Conservation (phyloP, 331 rosid species). For the Stylosanthes scabra region DNA sequence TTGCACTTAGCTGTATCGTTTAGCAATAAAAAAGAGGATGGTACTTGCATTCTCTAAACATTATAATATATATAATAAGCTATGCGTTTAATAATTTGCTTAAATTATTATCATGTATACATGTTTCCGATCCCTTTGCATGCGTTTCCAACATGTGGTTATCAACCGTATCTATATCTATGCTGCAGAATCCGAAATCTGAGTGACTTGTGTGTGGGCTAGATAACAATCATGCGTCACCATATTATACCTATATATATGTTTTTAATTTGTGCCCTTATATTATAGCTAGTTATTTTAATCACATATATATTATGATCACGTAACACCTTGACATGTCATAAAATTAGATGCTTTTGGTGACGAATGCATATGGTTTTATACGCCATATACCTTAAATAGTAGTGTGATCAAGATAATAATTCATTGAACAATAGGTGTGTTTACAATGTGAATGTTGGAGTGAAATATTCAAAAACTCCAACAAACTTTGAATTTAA, state of each 20-base stretch:
- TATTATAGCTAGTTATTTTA: conserved; percentile 14
- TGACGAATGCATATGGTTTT: conserved; percentile 12
- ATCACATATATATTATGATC: conserved; percentile 36
- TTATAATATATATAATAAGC: neutral
- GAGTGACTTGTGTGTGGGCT: conserved; percentile 10
- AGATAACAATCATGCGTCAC: conserved; percentile 41
- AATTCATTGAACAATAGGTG: conserved; percentile 33
- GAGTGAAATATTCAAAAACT: conserved; percentile 48
- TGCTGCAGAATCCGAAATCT: conserved; percentile 26
- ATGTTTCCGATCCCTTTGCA: conserved; percentile 23
- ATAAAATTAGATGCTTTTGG: conserved; percentile 39
- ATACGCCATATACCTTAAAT: conserved; percentile 4
- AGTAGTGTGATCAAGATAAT: conserved; percentile 23
- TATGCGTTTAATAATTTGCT: neutral
- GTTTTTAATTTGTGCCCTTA: neutral
- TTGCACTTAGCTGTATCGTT: neutral
- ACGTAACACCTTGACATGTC: conserved; percentile 44
- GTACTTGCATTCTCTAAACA: neutral
- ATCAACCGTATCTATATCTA: conserved; percentile 20
- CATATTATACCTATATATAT: conserved; percentile 14
- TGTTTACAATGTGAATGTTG: conserved; percentile 28
- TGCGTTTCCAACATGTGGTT: conserved; percentile 18
- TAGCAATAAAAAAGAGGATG: neutral
- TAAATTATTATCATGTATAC: neutral
- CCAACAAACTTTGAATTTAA: conserved; percentile 70